These are phyloP conservation scores for Cyberlindnera mrakii DNA, from an alignment of 805 yeast genomes.

Conservation along the genomic window DNA sequence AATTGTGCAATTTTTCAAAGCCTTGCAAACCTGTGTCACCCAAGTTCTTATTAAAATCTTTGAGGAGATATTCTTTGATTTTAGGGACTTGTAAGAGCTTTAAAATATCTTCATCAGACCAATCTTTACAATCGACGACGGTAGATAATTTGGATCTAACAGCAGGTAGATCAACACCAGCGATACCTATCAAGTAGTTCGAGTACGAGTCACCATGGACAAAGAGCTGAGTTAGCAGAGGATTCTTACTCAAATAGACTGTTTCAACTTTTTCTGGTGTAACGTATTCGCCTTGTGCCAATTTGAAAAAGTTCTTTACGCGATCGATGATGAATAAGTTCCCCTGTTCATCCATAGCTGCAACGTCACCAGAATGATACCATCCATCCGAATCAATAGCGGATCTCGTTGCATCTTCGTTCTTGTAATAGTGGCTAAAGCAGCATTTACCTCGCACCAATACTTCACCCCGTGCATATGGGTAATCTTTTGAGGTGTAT, in stretches of 20 bases:
- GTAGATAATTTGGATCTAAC: constrained; percentile 1
- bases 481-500: constrained; percentile 32
- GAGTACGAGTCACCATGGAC: constrained; percentile 51
- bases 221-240: constrained; percentile 39
- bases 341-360: constrained; percentile 37
- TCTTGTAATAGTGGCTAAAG: constrained; percentile 23
- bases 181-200: constrained; percentile 44
- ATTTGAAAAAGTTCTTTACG: constrained; percentile 61
- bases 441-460: constrained; percentile 48
- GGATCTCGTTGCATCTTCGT: constrained; percentile 14
- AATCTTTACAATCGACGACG: constrained; percentile 1
- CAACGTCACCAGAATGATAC: constrained; percentile 54
- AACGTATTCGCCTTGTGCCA: constrained; percentile 48
- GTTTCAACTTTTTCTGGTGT: constrained; percentile 62
- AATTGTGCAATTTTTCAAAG: constrained; percentile 55
- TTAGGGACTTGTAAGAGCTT: constrained; percentile 6
- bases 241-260: constrained; percentile 39
- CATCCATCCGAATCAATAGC: constrained; percentile 44
- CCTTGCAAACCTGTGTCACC: constrained; percentile 30
- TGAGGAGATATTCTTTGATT: constrained; percentile 3
- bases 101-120: constrained; percentile 9
- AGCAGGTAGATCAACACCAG: constrained; percentile 42
- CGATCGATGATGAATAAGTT: constrained; percentile 51
- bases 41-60: constrained; percentile 7
- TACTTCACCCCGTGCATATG: constrained; percentile 45